phyloP scores from a whole-genome alignment of 1,284 basidiomycete genomes.

The Polyporus tsugae region DNA sequence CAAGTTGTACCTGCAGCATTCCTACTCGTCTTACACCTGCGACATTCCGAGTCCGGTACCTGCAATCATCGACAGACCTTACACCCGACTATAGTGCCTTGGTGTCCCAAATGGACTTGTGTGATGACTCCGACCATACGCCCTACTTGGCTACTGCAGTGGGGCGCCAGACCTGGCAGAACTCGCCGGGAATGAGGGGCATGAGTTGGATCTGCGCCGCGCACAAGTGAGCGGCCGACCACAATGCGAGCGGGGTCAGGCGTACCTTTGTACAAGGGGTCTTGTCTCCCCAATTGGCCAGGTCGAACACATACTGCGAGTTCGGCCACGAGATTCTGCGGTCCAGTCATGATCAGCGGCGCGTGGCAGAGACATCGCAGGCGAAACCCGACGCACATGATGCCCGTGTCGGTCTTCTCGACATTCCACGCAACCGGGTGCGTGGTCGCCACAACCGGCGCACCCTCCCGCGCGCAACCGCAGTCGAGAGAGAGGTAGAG shows the following conservation, averaged over 20 bases:
- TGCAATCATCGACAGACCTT: background rate
- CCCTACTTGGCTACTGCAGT: conserved; percentile 11
- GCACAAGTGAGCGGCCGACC: background rate
- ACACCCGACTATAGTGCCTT: background rate
- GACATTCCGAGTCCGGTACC: background rate
- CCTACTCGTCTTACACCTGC: too few species aligned
- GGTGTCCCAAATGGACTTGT: background rate
- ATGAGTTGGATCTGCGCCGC: conserved; percentile 34
- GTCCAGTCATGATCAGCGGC: background rate
- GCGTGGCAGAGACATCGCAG: background rate
- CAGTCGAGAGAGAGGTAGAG: conserved; percentile 53
- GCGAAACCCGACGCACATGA: conserved; percentile 28
- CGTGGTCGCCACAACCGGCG: conserved; percentile 38
- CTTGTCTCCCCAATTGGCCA: conserved; percentile 34
- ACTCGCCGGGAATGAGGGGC: conserved; percentile 25
- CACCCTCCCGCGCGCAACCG: conserved; percentile 45
- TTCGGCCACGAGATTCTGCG: conserved; percentile 37
- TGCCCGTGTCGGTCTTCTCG: conserved; percentile 32
- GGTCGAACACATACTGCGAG: conserved; percentile 35
- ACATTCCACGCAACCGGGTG: conserved; percentile 43
- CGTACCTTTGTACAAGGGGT: conserved; percentile 35
- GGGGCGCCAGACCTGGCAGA: conserved; percentile 37
- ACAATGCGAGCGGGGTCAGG: background rate
- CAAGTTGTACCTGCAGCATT: too few species aligned
- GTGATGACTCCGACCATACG: background rate